phyloP scores from a whole-genome alignment of 2,329 filamentous ascomycete genomes.

The Microcyclosporella mali region DNA sequence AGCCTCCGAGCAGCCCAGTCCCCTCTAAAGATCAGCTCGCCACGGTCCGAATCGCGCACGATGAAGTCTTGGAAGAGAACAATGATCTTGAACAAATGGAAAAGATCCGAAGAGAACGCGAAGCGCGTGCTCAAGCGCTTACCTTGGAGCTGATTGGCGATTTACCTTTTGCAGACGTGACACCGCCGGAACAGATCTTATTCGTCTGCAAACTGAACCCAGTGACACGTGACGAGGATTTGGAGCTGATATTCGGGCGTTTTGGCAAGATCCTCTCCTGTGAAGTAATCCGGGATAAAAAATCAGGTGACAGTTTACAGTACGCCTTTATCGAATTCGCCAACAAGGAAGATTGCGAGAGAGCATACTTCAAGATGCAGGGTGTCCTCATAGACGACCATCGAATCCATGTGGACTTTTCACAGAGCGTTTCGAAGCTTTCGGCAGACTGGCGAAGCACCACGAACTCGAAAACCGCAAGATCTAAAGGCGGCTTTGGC shows the following conservation, averaged over 20 bases:
- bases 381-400: slow-evolving; percentile 94
- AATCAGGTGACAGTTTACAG: slow-evolving; percentile 89
- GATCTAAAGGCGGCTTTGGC: slow-evolving; percentile 72
- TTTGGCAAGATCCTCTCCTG: slow-evolving; percentile 94
- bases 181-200: slow-evolving; percentile 91
- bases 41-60: slow-evolving; percentile 85
- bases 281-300: slow-evolving; percentile 90
- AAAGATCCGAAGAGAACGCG: slow-evolving; percentile 73
- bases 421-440: slow-evolving; percentile 81
- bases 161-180: slow-evolving; percentile 93
- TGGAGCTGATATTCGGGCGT: slow-evolving; percentile 92
- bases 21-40: slow-evolving; percentile 81
- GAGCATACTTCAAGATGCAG: slow-evolving; percentile 98
- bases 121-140: slow-evolving; percentile 87
- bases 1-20: slow-evolving; percentile 71
- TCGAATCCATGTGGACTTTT: slow-evolving; percentile 97
- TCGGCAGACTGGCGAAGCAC: slow-evolving; percentile 83
- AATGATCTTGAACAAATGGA: slow-evolving; percentile 77
- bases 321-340: slow-evolving; percentile 98
- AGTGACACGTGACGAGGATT: slow-evolving; percentile 87
- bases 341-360: slow-evolving; percentile 85
- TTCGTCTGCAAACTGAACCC: slow-evolving; percentile 99
- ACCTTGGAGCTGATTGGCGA: slow-evolving; percentile 98
- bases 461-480: slow-evolving; percentile 72
- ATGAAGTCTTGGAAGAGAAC: slow-evolving; percentile 72